Base-by-base conservation (phyloP, 768 basidiomycete species). In the Mycena metata region DNA sequence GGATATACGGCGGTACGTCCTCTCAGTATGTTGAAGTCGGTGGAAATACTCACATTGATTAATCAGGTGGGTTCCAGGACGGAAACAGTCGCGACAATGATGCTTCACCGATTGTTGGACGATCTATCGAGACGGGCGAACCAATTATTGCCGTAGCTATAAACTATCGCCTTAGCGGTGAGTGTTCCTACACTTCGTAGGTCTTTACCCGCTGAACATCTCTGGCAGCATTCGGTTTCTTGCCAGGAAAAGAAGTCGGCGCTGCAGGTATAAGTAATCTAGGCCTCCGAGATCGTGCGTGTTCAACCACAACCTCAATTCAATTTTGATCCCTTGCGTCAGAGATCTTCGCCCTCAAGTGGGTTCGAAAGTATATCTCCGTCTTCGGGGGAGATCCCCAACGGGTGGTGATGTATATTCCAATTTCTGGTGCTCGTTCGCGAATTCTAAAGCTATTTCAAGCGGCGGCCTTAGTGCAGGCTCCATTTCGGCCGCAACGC, bases 281-380 rank as follows among this genome's bases (percentile, higher is more conserved):
- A 21, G 67, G 55, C 8, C 4, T 64, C 0, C 39, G 67, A 21
- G 67, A 63, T 15, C 67, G 62, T 69, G 21, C 1, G 60, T 58
- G 35, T 43, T 8, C 3, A 8, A 19, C 12, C 33, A 3, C n/a
- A 30, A 3, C 30, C 30, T 26, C 11, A 8, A 9, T 30, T 21
- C 8, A 21, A 11, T 36, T 26, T 17, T 54, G 24, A 54, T n/a
- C 21, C 43, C 30, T 10, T 41, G 13, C 19, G 15, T 3, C 74
- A 85, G 79, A 80, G 17, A 74, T 58, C 26, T 56, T 79, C 15
- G 88, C 85, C 5, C 74, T 91, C 5, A 75, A 83, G 69, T 91
- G 89, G 89, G 81, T 89, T 1, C 83, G 89, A 60, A 81, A 85
- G 60, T 83, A 90, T 72, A 88, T 90, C 56, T 73, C 70, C 45